Percentiles rank a stretch among this genome's conserved stretches.
These are phyloP conservation scores for Thyridium curvatum DNA, from an alignment of 2,329 filamentous ascomycete species.

Conservation along the genomic window DNA sequence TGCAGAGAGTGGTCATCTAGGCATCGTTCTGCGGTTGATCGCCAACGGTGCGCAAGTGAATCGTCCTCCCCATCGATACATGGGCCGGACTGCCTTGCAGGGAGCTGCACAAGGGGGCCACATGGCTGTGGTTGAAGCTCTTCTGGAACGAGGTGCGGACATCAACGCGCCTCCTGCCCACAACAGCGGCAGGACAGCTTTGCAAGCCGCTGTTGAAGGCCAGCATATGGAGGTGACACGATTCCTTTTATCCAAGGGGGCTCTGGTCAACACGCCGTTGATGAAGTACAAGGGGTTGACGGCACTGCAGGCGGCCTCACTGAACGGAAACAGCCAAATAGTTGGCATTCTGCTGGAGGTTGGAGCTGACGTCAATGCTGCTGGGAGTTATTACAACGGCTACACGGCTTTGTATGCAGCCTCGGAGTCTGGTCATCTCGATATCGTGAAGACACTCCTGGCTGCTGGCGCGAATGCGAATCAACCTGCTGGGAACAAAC, in stretches of 20 bases:
- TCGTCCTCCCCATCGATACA: slow-evolving; percentile 21
- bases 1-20: slow-evolving; percentile 17
- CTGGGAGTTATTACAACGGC: slow-evolving; percentile 13
- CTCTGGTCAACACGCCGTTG: slow-evolving; percentile 11
- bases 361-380: slow-evolving; percentile 15
- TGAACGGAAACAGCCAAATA: slow-evolving; percentile 27
- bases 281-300: slow-evolving; percentile 18
- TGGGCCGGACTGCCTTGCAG: slow-evolving; percentile 30
- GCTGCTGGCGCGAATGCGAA: slow-evolving; percentile 7
- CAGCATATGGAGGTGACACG: slow-evolving; percentile 6
- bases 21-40: slow-evolving; percentile 19
- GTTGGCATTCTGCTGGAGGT: slow-evolving; percentile 11
- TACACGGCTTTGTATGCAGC: slow-evolving; percentile 12
- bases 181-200: slow-evolving; percentile 11
- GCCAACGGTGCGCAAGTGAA: slow-evolving; percentile 20
- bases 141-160: slow-evolving; percentile 27
- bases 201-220: slow-evolving; percentile 13
- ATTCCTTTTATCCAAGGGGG: slow-evolving; percentile 8
- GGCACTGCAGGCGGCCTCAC: slow-evolving; percentile 22
- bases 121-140: slow-evolving; percentile 14
- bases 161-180: slow-evolving; percentile 20
- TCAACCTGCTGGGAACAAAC: background rate
- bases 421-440: slow-evolving; percentile 7
- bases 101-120: slow-evolving; percentile 22
- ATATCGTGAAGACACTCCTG: slow-evolving; percentile 9